phyloP scores from a whole-genome alignment of 495 filamentous ascomycete genomes.

The Chaetomium cochliodes region DNA sequence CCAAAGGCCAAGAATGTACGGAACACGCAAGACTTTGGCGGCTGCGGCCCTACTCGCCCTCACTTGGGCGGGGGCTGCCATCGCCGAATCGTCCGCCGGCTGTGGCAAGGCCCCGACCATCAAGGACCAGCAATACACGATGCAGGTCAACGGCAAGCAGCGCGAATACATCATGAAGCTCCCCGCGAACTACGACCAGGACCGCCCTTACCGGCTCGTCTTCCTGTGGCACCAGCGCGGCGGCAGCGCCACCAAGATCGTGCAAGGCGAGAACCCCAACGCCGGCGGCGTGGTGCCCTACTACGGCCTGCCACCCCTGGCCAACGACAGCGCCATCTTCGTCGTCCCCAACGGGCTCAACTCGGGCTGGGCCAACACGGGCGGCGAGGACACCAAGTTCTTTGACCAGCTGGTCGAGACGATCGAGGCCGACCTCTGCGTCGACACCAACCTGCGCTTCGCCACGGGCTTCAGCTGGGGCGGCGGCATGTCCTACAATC shows the following conservation, averaged over 20 bases:
- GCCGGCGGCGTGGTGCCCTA: conserved; percentile 34
- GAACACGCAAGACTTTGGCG: background rate
- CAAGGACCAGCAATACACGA: conserved; percentile 33
- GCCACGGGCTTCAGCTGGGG: conserved; percentile 53
- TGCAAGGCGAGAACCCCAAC: conserved; percentile 33
- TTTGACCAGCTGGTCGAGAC: conserved; percentile 41
- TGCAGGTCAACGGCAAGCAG: conserved; percentile 33
- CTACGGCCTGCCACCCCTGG: conserved; percentile 44
- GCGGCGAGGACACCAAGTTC: conserved; percentile 47
- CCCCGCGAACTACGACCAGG: conserved; percentile 46
- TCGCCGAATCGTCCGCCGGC: conserved; percentile 34
- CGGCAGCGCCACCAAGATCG: conserved; percentile 41
- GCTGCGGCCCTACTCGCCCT: background rate
- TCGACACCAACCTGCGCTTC: conserved; percentile 47
- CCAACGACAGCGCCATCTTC: conserved; percentile 43
- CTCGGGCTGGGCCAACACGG: conserved; percentile 48
- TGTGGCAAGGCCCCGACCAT: conserved; percentile 44
- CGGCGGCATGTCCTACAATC: conserved; percentile 48
- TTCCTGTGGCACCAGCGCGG: conserved; percentile 45
- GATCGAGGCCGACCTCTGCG: conserved; percentile 45
- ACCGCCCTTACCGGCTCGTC: conserved; percentile 43
- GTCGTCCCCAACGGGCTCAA: conserved; percentile 49
- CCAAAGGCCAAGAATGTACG: background rate
- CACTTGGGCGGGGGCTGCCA: background rate
- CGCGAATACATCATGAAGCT: conserved; percentile 43